Evolutionary conservation across 2,329 filamentous ascomycete genomes (phyloP).

Genomic region (Aspergillus sojae): DNA sequence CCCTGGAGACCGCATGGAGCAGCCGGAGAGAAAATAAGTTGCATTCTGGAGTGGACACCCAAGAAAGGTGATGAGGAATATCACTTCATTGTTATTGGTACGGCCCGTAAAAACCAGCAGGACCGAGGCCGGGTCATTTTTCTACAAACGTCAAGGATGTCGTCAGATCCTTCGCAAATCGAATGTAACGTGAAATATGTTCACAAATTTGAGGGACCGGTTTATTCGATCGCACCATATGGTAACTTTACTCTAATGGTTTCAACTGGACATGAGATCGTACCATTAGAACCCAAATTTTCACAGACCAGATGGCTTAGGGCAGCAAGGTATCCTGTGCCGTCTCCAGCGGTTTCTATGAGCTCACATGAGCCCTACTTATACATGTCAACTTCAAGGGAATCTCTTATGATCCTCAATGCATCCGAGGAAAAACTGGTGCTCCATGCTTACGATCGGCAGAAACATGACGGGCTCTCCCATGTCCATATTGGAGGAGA

Average conservation of each 20-base stretch:
- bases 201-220: conserved; percentile 42
- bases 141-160: conserved; percentile 35
- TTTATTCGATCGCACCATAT: conserved; percentile 60
- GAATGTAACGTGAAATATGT: conserved; percentile 40
- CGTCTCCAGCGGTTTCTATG: conserved; percentile 55
- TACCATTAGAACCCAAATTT: conserved; percentile 48
- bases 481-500: conserved; percentile 43
- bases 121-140: conserved; percentile 43
- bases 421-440: conserved; percentile 39
- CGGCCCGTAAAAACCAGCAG: conserved; percentile 32
- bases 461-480: conserved; percentile 36
- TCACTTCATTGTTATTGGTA: conserved; percentile 46
- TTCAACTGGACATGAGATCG: conserved; percentile 47
- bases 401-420: conserved; percentile 56
- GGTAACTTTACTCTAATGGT: conserved; percentile 47
- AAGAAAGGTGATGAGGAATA: conserved; percentile 38
- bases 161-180: conserved; percentile 29
- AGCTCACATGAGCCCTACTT: conserved; percentile 51
- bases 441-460: conserved; percentile 38
- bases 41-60: conserved; percentile 46
- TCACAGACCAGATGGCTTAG: conserved; percentile 45
- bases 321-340: conserved; percentile 43
- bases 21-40: conserved; percentile 45
- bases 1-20: conserved; percentile 34
- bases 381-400: conserved; percentile 56